Conservation (phyloP, 1,284 basidiomycete species). For the Tilletia caries region DNA sequence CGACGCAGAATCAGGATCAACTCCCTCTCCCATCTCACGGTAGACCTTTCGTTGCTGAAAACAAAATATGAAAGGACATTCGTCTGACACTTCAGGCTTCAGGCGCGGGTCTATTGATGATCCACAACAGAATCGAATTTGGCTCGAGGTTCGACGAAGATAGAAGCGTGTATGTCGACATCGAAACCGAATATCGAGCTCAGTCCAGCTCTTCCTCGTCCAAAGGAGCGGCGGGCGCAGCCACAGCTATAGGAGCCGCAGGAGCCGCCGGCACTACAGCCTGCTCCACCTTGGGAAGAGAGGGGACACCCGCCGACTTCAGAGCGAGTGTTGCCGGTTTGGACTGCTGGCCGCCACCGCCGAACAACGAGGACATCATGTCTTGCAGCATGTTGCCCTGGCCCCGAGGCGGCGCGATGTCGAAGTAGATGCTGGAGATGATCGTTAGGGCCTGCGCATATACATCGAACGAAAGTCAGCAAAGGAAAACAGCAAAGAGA, state of each 20-base stretch:
- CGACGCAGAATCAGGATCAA: not conserved
- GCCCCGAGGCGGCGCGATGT: not conserved
- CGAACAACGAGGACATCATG: conserved; percentile 13
- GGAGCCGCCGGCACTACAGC: not conserved
- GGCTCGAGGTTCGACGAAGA: too few relatives aligned
- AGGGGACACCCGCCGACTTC: not conserved
- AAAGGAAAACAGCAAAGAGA: not conserved
- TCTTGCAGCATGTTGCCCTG: conserved; percentile 15
- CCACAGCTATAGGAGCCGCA: not conserved
- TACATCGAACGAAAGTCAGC: not conserved
- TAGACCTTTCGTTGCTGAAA: too few relatives aligned
- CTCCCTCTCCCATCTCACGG: not conserved
- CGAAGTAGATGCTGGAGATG: conserved; percentile 11
- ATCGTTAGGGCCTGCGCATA: not conserved
- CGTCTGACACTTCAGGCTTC: not conserved
- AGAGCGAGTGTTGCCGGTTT: not conserved
- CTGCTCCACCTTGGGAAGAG: conserved; percentile 4
- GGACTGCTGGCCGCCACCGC: not conserved
- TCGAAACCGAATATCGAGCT: not conserved
- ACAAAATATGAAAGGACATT: not conserved
- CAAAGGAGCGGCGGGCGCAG: not conserved
- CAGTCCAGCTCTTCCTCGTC: conserved; percentile 11
- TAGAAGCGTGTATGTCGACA: too few relatives aligned
- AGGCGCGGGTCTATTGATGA: not conserved
- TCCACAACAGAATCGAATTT: too few relatives aligned